Conservation (phyloP, 129 eudicot species). For the Artemisia tridentata region DNA sequence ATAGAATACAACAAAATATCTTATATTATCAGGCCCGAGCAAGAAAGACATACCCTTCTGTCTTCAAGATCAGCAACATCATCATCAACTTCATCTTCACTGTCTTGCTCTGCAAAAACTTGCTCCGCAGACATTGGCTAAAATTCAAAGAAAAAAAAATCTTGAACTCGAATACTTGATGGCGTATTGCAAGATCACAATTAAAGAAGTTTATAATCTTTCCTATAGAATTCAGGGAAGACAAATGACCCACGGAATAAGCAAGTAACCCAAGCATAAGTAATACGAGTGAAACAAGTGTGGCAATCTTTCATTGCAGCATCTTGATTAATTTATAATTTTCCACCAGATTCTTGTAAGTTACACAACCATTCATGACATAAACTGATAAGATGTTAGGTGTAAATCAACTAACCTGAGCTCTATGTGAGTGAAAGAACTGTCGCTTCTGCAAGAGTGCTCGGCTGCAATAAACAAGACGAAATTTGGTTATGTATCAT, state of each 20-base stretch:
- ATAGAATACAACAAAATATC: constrained; percentile 1
- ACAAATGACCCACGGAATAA: neutral
- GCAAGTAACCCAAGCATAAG: neutral
- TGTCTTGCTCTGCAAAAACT: constrained; percentile 81
- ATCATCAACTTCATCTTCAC: constrained; percentile 98
- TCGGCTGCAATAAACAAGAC: constrained; percentile 44
- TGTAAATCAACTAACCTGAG: constrained; percentile 57
- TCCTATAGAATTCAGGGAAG: neutral
- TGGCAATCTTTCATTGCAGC: neutral
- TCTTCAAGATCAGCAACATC: constrained; percentile 97
- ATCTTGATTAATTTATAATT: neutral
- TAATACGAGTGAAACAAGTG: neutral
- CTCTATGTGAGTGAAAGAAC: constrained; percentile 96
- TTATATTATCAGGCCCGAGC: constrained; percentile 4
- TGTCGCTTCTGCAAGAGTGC: constrained; percentile 81
- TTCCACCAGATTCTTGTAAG: too few relatives aligned
- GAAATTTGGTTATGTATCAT: constrained; percentile 8
- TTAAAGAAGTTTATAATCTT: neutral
- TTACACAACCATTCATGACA: neutral
- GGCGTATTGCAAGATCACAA: neutral
- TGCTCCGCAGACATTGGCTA: constrained; percentile 93
- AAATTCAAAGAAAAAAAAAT: neutral
- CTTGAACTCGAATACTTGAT: constrained; percentile 3
- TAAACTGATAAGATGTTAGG: constrained; percentile 7
- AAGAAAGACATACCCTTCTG: constrained; percentile 59